A percentile compares a stretch with the other conserved stretches of the same genome.
Evolutionary conservation across 1,139 yeast genomes (phyloP).

Genomic region (Lodderomyces margitis): DNA sequence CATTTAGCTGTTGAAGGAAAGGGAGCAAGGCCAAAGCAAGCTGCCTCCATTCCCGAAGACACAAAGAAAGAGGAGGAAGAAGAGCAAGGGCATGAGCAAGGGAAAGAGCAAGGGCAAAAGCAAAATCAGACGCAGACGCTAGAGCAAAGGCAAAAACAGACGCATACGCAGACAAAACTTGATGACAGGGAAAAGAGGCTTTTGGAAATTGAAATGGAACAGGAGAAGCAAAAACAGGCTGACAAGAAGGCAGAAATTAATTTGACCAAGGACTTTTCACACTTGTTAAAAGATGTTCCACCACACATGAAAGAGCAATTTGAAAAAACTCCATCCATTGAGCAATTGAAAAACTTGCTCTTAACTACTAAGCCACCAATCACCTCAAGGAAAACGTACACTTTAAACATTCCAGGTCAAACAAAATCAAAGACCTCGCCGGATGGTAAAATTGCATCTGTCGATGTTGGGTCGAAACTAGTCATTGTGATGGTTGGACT

Average conservation of each 20-base stretch:
- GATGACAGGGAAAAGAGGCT: neutral
- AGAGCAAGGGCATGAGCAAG: neutral
- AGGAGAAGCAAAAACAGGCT: constrained; percentile 3
- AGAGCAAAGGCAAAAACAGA: neutral
- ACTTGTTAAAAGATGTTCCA: constrained; percentile 34
- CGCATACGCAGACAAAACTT: neutral
- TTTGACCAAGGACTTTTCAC: constrained; percentile 4
- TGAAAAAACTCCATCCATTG: constrained; percentile 44
- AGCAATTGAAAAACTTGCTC: constrained; percentile 36
- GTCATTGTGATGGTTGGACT: constrained; percentile 94
- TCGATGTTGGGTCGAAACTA: constrained; percentile 74
- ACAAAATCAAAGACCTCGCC: constrained; percentile 82
- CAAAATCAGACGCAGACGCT: neutral
- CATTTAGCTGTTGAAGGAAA: neutral
- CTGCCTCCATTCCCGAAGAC: too few relatives aligned
- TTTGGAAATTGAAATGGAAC: constrained; percentile 3
- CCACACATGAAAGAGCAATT: constrained; percentile 33
- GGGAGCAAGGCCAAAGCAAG: neutral
- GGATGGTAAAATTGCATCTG: constrained; percentile 73
- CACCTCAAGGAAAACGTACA: constrained; percentile 58
- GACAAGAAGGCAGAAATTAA: constrained; percentile 3
- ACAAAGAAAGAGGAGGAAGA: too few relatives aligned
- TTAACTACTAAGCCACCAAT: constrained; percentile 41
- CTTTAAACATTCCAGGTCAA: constrained; percentile 90
- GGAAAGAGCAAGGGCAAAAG: too few relatives aligned